These are phyloP conservation scores for Cryptococcus sp. DNA, from an alignment of 1,284 basidiomycete species.

Conservation along the genomic window DNA sequence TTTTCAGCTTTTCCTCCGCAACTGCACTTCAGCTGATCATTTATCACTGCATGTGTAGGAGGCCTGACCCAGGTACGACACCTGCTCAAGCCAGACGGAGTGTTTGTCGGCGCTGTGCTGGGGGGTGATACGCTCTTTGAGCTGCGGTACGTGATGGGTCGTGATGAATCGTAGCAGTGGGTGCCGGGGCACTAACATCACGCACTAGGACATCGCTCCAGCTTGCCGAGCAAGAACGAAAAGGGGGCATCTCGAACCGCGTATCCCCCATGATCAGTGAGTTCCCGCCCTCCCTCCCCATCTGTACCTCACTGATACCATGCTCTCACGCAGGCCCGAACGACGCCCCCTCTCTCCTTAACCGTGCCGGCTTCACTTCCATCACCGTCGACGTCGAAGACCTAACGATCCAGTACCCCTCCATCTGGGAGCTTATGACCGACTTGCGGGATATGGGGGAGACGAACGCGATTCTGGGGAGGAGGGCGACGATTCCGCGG, in stretches of 20 bases:
- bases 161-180: too few relatives aligned
- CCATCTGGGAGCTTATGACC: slow-evolving; percentile 92
- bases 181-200: neutral
- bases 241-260: slow-evolving; percentile 92
- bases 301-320: neutral
- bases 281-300: slow-evolving; percentile 21
- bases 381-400: slow-evolving; percentile 96
- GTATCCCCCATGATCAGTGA: slow-evolving; percentile 95
- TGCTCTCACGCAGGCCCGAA: slow-evolving; percentile 64
- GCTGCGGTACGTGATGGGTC: slow-evolving; percentile 60
- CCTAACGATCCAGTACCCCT: slow-evolving; percentile 84
- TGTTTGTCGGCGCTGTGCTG: slow-evolving; percentile 90
- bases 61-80: slow-evolving; percentile 83
- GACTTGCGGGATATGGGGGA: slow-evolving; percentile 97
- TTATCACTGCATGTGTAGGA: slow-evolving; percentile 58
- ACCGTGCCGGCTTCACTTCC: slow-evolving; percentile 87
- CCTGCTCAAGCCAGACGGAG: slow-evolving; percentile 83
- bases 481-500: slow-evolving; percentile 64
- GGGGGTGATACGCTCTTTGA: slow-evolving; percentile 98
- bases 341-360: slow-evolving; percentile 86
- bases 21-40: neutral
- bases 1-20: neutral
- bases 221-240: slow-evolving; percentile 87
- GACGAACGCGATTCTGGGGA: slow-evolving; percentile 80
- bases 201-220: slow-evolving; percentile 61